These are phyloP conservation scores for Penicillium turbatum DNA, from an alignment of 495 filamentous ascomycete genomes.

Conservation along the genomic window DNA sequence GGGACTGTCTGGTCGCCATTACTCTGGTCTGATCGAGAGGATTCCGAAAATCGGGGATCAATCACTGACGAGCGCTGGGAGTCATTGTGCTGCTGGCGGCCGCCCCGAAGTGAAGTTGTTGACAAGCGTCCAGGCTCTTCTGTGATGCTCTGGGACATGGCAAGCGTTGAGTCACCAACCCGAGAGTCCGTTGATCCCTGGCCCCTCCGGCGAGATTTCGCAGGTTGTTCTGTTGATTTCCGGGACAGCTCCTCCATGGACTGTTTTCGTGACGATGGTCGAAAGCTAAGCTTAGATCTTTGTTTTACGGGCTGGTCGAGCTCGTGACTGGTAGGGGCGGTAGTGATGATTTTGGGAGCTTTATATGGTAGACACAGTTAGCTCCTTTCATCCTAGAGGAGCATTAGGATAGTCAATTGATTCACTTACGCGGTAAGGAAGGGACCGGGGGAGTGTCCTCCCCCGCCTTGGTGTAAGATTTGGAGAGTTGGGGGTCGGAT, in stretches of 20 bases:
- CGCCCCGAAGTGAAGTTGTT: conserved; percentile 44
- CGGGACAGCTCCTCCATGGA: conserved; percentile 34
- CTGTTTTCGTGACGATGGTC: conserved; percentile 30
- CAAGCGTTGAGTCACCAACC: conserved; percentile 38
- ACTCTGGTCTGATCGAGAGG: conserved; percentile 85
- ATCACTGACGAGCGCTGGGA: conserved; percentile 63
- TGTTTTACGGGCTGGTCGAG: conserved; percentile 49
- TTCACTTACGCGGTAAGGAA: conserved; percentile 64
- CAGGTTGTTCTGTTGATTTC: conserved; percentile 11
- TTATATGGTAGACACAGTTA: conserved; percentile 9
- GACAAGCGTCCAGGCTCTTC: conserved; percentile 64
- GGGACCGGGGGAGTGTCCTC: conserved; percentile 68
- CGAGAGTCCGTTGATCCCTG: conserved; percentile 35
- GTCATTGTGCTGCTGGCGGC: conserved; percentile 62
- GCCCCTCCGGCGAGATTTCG: conserved; percentile 19
- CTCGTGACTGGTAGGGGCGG: conserved; percentile 74
- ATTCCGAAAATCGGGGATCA: conserved; percentile 76
- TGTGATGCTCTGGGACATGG: conserved; percentile 52
- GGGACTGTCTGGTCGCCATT: conserved; percentile 62
- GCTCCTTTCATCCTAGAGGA: not conserved
- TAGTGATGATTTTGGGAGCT: conserved; percentile 92
- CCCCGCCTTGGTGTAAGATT: conserved; percentile 65
- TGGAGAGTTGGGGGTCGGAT: conserved; percentile 87
- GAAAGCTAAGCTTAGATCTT: conserved; percentile 35
- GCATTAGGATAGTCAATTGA: not conserved